Percentiles rank a stretch among this genome's conserved stretches.
These are phyloP conservation scores for Kwoniella newhampshirensis DNA, from an alignment of 768 basidiomycete species.

Conservation along the genomic window DNA sequence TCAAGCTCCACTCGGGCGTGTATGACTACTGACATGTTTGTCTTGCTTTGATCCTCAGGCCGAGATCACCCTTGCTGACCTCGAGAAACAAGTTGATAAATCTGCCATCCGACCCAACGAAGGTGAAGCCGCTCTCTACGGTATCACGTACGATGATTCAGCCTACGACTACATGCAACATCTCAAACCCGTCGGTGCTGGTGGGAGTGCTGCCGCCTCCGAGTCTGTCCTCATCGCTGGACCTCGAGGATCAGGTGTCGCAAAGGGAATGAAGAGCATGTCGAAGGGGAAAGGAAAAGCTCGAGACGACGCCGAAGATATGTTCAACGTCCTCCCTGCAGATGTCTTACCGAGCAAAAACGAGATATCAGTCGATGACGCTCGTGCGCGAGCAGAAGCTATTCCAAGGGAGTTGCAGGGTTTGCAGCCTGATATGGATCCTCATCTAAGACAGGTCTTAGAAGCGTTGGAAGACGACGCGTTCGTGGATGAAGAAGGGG, in stretches of 20 bases:
- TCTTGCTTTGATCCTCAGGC: conserved; percentile 15
- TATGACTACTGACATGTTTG: neutral
- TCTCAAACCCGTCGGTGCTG: conserved; percentile 71
- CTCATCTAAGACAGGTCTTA: conserved; percentile 83
- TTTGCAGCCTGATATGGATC: conserved; percentile 94
- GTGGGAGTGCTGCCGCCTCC: conserved; percentile 54
- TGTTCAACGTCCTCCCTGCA: conserved; percentile 31
- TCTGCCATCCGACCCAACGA: conserved; percentile 60
- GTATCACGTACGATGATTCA: conserved; percentile 90
- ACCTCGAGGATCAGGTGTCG: conserved; percentile 39
- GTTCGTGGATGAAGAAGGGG: conserved; percentile 62
- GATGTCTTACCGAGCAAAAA: conserved; percentile 59
- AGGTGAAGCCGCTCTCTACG: conserved; percentile 86
- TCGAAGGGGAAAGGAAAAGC: conserved; percentile 53
- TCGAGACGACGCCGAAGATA: conserved; percentile 55
- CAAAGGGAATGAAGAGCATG: conserved; percentile 51
- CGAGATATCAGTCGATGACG: conserved; percentile 62
- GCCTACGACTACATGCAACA: conserved; percentile 99
- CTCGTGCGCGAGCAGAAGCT: conserved; percentile 63
- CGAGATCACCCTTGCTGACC: conserved; percentile 76
- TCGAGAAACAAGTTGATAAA: conserved; percentile 61
- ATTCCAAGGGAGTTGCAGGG: conserved; percentile 81
- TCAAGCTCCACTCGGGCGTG: conserved; percentile 2
- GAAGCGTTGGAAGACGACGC: conserved; percentile 96
- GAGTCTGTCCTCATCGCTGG: conserved; percentile 55